A percentile compares a stretch with the other conserved stretches of the same genome.
These are phyloP conservation scores for Dipteronia dyeriana DNA, from an alignment of 345 rosid genomes.

Conservation along the genomic window DNA sequence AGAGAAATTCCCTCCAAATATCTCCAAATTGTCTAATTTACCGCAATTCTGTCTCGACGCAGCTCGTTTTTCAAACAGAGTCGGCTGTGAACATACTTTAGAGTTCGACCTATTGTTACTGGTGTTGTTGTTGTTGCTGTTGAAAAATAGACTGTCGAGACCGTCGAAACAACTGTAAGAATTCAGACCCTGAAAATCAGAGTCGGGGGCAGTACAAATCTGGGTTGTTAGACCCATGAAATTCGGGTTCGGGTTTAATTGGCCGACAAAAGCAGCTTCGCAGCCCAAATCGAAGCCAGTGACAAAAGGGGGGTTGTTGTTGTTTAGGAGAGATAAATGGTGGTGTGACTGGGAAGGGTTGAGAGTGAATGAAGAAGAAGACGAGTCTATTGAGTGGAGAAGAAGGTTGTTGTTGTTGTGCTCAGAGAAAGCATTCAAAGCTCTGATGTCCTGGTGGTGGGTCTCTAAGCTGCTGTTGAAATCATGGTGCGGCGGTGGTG, in stretches of 20 bases:
- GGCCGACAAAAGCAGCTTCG: conserved; percentile 45
- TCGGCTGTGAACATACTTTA: conserved; percentile 35
- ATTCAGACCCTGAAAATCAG: conserved; percentile 51
- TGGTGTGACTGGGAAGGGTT: conserved; percentile 48
- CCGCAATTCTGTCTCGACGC: conserved; percentile 55
- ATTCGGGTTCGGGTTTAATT: conserved; percentile 43
- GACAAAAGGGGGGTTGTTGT: conserved; percentile 40
- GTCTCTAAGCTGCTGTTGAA: conserved; percentile 36
- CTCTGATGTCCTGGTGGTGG: conserved; percentile 52
- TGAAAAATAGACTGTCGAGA: conserved; percentile 44
- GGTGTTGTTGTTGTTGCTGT: conserved; percentile 1
- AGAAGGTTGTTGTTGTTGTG: conserved; percentile 31
- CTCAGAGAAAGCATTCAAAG: conserved; percentile 39
- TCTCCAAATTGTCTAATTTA: conserved; percentile 55
- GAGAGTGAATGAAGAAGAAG: conserved; percentile 51
- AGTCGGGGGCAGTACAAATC: conserved; percentile 44
- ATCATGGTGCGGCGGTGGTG: conserved; percentile 42
- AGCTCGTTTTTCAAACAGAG: conserved; percentile 84
- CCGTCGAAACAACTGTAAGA: conserved; percentile 45
- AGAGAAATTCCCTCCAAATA: conserved; percentile 29
- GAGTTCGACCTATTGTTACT: conserved; percentile 2
- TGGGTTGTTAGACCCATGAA: conserved; percentile 47
- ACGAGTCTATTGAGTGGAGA: conserved; percentile 59
- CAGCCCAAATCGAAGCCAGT: conserved; percentile 65
- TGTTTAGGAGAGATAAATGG: conserved; percentile 11